Percentiles rank a stretch among this genome's conserved stretches.
Conservation (phyloP, 371 early-diverging fungal species). For the Mucor indicus region DNA sequence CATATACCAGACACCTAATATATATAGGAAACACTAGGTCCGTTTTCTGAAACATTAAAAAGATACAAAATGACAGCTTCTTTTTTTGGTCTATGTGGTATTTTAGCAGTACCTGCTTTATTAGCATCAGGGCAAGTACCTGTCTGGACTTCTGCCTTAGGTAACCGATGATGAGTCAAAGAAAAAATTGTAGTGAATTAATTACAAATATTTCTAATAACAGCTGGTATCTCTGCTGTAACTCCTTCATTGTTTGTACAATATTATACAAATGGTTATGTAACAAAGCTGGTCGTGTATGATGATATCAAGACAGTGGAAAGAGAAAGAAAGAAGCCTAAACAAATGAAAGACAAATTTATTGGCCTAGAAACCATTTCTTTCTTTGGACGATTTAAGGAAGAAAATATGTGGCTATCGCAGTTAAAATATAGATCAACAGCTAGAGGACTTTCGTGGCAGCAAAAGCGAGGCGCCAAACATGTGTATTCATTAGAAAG, state of each 20-base stretch:
- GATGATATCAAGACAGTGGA: constrained; percentile 40
- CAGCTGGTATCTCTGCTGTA: constrained; percentile 43
- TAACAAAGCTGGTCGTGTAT: constrained; percentile 36
- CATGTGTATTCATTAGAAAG: constrained; percentile 32
- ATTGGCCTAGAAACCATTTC: constrained; percentile 38
- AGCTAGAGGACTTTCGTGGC: constrained; percentile 29
- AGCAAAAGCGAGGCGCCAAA: constrained; percentile 16
- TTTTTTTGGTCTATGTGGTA: constrained; percentile 44
- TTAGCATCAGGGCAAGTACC: constrained; percentile 40
- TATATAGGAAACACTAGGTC: constrained; percentile 21
- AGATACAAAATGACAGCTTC: constrained; percentile 50
- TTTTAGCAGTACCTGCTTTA: constrained; percentile 42
- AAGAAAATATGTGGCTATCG: constrained; percentile 35
- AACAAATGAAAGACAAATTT: constrained; percentile 36
- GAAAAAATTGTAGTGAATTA: neutral
- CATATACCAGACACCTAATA: neutral
- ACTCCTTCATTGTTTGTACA: constrained; percentile 42
- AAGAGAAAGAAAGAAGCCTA: constrained; percentile 34
- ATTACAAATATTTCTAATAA: neutral
- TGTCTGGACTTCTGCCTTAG: constrained; percentile 26
- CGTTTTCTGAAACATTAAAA: constrained; percentile 42
- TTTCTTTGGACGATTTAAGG: constrained; percentile 28
- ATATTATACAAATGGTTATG: constrained; percentile 36
- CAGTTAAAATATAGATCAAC: constrained; percentile 25
- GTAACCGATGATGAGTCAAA: constrained; percentile 22